Conservation (phyloP, 371 early-diverging fungal genomes). For the Mortierella sp. region DNA sequence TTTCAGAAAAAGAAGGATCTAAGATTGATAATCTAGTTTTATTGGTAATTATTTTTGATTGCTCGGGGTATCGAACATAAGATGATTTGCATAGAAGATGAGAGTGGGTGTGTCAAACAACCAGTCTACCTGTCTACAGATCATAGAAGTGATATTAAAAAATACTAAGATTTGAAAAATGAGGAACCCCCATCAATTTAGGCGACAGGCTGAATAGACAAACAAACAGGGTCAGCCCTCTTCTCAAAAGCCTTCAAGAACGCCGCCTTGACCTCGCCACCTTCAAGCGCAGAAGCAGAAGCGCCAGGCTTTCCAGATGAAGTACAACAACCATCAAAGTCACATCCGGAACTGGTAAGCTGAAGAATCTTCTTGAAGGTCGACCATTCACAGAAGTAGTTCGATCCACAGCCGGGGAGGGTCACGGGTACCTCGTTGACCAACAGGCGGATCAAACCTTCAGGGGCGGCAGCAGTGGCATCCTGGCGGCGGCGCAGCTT, state of each 20-base stretch:
- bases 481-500: neutral
- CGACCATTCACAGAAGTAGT: conserved; percentile 26
- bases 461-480: neutral
- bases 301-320: neutral
- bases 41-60: too few species aligned
- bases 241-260: neutral
- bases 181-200: neutral
- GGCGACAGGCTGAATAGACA: neutral
- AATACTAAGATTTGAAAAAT: neutral
- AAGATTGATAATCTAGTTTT: too few species aligned
- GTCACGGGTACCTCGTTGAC: conserved; percentile 29
- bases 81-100: too few species aligned
- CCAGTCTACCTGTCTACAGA: too few species aligned
- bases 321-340: conserved; percentile 27
- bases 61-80: too few species aligned
- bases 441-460: conserved; percentile 30
- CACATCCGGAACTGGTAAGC: conserved; percentile 21
- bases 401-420: conserved; percentile 20
- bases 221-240: neutral
- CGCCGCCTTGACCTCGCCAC: neutral
- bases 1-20: too few species aligned
- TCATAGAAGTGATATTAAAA: neutral
- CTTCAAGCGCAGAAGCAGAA: neutral
- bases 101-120: too few species aligned
- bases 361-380: conserved; percentile 14